Evolutionary conservation across 495 filamentous ascomycete genomes (phyloP), one percentile per base, ranked within the genome.

Genomic region (Pyrenula massariospora): DNA sequence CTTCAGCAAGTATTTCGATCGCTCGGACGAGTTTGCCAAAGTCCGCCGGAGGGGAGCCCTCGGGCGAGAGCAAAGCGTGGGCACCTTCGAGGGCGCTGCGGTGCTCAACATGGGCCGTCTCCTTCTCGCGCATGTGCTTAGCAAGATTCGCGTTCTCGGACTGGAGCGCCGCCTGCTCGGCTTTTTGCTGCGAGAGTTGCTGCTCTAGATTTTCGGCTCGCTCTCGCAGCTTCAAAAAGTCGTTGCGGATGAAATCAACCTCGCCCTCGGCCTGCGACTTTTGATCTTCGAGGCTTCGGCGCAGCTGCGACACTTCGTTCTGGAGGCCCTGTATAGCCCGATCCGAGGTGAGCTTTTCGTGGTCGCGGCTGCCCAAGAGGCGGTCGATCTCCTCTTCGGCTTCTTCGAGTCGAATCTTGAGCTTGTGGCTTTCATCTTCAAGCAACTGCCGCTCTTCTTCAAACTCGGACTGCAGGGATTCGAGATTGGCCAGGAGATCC

Each of bases 401-500:
- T 58, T 95, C 88, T 60, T 98, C 94, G 0, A 89, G 75, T 53
- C 84, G 86, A 23, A 82, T 73, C 60, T 86, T 88, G 55, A 88
- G 76, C 24, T 81, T 80, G 55, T 82, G 83, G 54, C 91, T 80
- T 68, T 97, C 90, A 19, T 78, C 71, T 61, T 95, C 87, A 19
- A 96, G 74, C 10, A 80, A 84, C 62, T 83, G 86, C 22, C 92
- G 82, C 67, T 97, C 91, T 54, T 83, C 83, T 49, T 86, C 77
- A 63, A 96, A 96, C 64, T 97, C 92, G 24, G 83, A 82, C 65
- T 95, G 88, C 25, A 89, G 80, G 25, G 91, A 88, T 62, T 96
- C 90, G 66, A 99, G 84, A 63, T 99, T 99, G 48, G 87, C 86
- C 66, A 99, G 82, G 1, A 99, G 80, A 63, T 99, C 93, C 63